Evolutionary conservation across 73 alveolate genomes (phyloP).

Genomic region (Paramecium sexaurelia): DNA sequence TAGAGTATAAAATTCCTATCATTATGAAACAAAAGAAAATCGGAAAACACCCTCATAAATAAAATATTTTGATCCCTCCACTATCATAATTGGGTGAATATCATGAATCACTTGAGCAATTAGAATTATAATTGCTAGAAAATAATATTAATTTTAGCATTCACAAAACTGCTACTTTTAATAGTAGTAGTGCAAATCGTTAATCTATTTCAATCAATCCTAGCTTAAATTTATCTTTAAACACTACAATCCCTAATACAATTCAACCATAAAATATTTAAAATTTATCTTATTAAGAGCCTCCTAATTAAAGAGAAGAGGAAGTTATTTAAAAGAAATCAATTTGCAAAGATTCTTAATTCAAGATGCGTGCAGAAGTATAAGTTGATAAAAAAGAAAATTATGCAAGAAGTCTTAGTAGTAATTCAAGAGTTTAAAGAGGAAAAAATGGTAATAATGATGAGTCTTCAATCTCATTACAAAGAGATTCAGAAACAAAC

Average conservation of each 20-base stretch:
- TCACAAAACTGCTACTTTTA: constrained; percentile 37
- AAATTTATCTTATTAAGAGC: neutral
- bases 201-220: neutral
- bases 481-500: constrained; percentile 22
- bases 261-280: neutral
- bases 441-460: neutral
- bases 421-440: neutral
- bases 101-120: constrained; percentile 5
- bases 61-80: constrained; percentile 25
- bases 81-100: constrained; percentile 30
- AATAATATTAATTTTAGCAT: neutral
- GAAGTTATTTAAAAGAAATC: neutral
- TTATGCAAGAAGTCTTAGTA: constrained; percentile 1
- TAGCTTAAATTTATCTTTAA: neutral
- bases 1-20: neutral
- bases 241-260: neutral
- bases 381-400: neutral
- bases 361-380: neutral
- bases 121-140: neutral
- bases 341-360: neutral
- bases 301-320: neutral
- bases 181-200: neutral
- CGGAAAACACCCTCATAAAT: constrained; percentile 13
- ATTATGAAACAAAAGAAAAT: neutral
- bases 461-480: neutral